Conservation (phyloP, 371 early-diverging fungal genomes). For the Funneliformis caledonium region DNA sequence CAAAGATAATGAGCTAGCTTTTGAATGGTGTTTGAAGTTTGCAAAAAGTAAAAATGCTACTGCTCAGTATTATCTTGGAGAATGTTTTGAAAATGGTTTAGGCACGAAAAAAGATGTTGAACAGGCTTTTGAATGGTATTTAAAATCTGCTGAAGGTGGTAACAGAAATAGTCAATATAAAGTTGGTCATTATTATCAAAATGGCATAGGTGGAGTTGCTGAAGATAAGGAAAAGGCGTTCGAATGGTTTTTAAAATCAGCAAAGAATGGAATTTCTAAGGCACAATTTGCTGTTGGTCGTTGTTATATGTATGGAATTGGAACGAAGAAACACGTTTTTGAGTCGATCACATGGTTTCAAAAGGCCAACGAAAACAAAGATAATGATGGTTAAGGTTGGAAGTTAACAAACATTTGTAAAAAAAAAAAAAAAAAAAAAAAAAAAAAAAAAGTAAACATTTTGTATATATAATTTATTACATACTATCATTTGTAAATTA, state of each 20-base stretch:
- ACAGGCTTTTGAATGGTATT: constrained; percentile 2
- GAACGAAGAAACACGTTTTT: not conserved
- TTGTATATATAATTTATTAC: too few species aligned
- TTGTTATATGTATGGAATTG: constrained; percentile 2
- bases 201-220: not conserved
- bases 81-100: constrained; percentile 88
- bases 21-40: not conserved
- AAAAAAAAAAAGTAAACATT: too few species aligned
- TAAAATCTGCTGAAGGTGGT: constrained; percentile 16
- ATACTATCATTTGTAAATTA: too few species aligned
- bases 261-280: not conserved
- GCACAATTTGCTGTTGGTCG: not conserved
- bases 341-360: not conserved
- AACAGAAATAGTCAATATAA: not conserved
- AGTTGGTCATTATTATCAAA: not conserved
- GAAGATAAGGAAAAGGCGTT: constrained; percentile 6
- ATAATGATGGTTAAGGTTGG: not conserved
- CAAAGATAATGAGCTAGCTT: not conserved
- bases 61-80: constrained; percentile 85
- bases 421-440: too few species aligned
- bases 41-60: not conserved
- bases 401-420: too few species aligned
- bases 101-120: not conserved
- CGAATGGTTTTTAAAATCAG: not conserved
- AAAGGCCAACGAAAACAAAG: not conserved